Base-by-base conservation (phyloP, 2,329 filamentous ascomycete genomes). In the Nemania sp. region DNA sequence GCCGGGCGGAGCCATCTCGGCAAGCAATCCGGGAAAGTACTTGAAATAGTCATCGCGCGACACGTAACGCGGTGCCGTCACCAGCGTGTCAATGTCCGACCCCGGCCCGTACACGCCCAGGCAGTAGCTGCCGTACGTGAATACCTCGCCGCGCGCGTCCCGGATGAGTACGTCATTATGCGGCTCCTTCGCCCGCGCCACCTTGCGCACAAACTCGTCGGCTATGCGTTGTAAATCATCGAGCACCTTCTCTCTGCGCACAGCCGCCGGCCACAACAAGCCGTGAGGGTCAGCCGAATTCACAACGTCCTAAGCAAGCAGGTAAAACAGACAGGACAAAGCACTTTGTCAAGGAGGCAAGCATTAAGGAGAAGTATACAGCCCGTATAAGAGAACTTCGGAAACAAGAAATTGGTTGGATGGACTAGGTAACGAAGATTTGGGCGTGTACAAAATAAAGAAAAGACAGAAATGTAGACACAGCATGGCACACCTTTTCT, bases 71-170 rank as follows among this genome's bases (percentile, higher is more conserved):
- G 94, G 94, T 12, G 88, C 92, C 45, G 97, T 88, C 54, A 97
- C 86, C 46, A 99, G 83, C 1, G 94, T 97, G 75, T 99, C 94
- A 65, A 99, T 97, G 84, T 99, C 94, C 41, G 94, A 97, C 45
- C 91, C 91, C 39, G 94, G 94, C 5, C 92, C 92, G 72, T 90
- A 96, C 20, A 97, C 94, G 56, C 94, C 94, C 11, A 99, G 80
- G 33, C 92, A 88, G 72, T 93, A 99, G 73, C 94, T 97, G 60
- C 94, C 94, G 72, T 94, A 99, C 1, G 93, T 95, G 71, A 96
- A 96, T 62, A 99, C 86, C 75, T 93, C 94, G 61, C 92, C 94
- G 48, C 92, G 90, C 5, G 92, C 90, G 67, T 88, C 86, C 63
- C 92, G 90, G 40, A 94, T 82, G 40, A 94, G 82, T 26, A 86